These are phyloP conservation scores for Proliferodiscus dingleyae DNA, from an alignment of 2,329 filamentous ascomycete species.

Conservation along the genomic window DNA sequence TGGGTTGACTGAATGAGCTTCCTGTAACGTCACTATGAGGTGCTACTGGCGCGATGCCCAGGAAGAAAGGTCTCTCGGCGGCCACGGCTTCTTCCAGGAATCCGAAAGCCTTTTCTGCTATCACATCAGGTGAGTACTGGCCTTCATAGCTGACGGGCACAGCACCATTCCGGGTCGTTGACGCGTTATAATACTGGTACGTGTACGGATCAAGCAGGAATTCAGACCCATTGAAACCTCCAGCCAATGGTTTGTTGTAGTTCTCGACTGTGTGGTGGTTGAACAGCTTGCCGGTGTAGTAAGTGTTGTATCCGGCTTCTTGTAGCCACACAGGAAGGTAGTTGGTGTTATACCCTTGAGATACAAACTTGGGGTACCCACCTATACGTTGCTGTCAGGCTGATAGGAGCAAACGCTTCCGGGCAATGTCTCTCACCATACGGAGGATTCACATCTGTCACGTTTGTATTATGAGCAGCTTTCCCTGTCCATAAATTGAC, in stretches of 20 bases:
- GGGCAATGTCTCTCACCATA: slow-evolving; percentile 36
- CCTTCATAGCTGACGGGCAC: slow-evolving; percentile 49
- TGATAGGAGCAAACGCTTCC: background rate
- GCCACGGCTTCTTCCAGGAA: slow-evolving; percentile 56
- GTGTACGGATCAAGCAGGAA: slow-evolving; percentile 61
- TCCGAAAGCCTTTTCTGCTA: slow-evolving; percentile 50
- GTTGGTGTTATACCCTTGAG: slow-evolving; percentile 57
- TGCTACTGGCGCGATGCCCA: slow-evolving; percentile 58
- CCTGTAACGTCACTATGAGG: slow-evolving; percentile 50
- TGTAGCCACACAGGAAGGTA: slow-evolving; percentile 68
- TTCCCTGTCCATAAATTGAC: slow-evolving; percentile 56
- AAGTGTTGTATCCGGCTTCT: slow-evolving; percentile 61
- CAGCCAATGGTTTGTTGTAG: slow-evolving; percentile 52
- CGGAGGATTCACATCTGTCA: slow-evolving; percentile 42
- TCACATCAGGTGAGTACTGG: slow-evolving; percentile 43
- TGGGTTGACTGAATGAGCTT: slow-evolving; percentile 35
- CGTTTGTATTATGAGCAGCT: slow-evolving; percentile 58
- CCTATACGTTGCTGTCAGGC: slow-evolving; percentile 31
- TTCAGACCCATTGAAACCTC: slow-evolving; percentile 47
- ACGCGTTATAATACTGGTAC: slow-evolving; percentile 60
- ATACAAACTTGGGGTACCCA: slow-evolving; percentile 61
- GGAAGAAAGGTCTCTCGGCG: slow-evolving; percentile 55
- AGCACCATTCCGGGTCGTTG: slow-evolving; percentile 54
- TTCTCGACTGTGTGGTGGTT: slow-evolving; percentile 57
- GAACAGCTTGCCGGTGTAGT: slow-evolving; percentile 65